Percentiles rank a stretch among this genome's conserved stretches.
Evolutionary conservation across 805 yeast species (phyloP).

Genomic region (Kluyveromyces dobzhanskii): DNA sequence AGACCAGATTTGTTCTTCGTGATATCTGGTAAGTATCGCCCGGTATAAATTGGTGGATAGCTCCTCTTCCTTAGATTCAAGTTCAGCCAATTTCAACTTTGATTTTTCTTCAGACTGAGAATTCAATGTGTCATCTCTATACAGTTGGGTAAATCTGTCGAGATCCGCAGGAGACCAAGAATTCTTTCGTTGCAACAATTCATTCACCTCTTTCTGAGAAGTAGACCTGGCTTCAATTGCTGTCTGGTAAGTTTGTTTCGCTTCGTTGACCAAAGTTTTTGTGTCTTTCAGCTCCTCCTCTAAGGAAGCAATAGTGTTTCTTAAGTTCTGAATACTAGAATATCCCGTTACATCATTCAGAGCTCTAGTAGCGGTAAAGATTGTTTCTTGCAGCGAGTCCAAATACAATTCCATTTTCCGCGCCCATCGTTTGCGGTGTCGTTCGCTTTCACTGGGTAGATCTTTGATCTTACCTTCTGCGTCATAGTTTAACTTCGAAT

Average conservation of each 20-base stretch:
- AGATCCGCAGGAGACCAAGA: conserved; percentile 74
- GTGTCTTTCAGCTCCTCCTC: conserved; percentile 46
- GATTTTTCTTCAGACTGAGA: conserved; percentile 51
- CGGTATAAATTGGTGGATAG: conserved; percentile 60
- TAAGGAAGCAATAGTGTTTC: conserved; percentile 45
- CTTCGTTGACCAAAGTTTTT: conserved; percentile 38
- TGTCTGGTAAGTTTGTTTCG: conserved; percentile 45
- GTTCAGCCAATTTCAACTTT: conserved; percentile 37
- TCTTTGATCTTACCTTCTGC: conserved; percentile 27
- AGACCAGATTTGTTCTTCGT: conserved; percentile 97
- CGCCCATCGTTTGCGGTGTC: conserved; percentile 33
- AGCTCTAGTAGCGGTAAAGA: conserved; percentile 53
- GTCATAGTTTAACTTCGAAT: conserved; percentile 27
- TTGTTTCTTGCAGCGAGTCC: conserved; percentile 47
- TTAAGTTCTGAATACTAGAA: conserved; percentile 64
- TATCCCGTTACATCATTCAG: conserved; percentile 92
- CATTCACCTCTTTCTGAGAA: conserved; percentile 82
- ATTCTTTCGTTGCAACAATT: conserved; percentile 74
- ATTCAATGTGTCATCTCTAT: conserved; percentile 71
- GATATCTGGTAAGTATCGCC: conserved; percentile 79
- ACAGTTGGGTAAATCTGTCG: conserved; percentile 74
- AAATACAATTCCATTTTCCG: conserved; percentile 41
- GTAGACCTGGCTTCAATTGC: conserved; percentile 57
- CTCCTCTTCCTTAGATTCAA: conserved; percentile 60
- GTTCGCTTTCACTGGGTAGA: conserved; percentile 40